phyloP scores from a whole-genome alignment of 768 basidiomycete species.

The Russula virescens region DNA sequence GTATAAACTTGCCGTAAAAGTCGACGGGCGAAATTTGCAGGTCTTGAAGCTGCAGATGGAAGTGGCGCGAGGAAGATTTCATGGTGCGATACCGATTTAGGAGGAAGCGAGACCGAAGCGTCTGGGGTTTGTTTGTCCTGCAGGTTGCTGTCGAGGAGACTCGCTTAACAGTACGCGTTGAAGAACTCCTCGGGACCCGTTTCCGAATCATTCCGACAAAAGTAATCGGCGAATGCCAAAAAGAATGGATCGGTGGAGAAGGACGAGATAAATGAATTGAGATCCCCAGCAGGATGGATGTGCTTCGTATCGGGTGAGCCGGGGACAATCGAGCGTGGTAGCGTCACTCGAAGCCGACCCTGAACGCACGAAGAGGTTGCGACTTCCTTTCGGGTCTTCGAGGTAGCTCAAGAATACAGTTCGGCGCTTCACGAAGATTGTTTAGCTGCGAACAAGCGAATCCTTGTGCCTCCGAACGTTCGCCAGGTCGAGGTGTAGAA shows the following conservation, averaged over 20 bases:
- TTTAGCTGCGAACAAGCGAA: slow-evolving; percentile 67
- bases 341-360: slow-evolving; percentile 81
- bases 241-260: slow-evolving; percentile 79
- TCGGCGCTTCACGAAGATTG: slow-evolving; percentile 86
- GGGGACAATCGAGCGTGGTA: slow-evolving; percentile 80
- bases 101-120: slow-evolving; percentile 67
- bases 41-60: slow-evolving; percentile 66
- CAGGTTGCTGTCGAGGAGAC: slow-evolving; percentile 80
- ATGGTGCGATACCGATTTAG: slow-evolving; percentile 64
- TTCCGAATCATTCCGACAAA: slow-evolving; percentile 57
- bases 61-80: slow-evolving; percentile 51
- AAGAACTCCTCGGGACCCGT: slow-evolving; percentile 56
- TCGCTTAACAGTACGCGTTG: slow-evolving; percentile 68
- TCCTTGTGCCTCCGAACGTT: slow-evolving; percentile 61
- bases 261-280: slow-evolving; percentile 80
- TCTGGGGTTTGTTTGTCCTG: slow-evolving; percentile 84
- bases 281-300: slow-evolving; percentile 68
- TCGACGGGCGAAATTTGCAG: slow-evolving; percentile 67
- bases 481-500: slow-evolving; percentile 77
- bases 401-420: slow-evolving; percentile 91
- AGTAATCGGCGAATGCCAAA: slow-evolving; percentile 74
- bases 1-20: slow-evolving; percentile 71
- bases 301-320: slow-evolving; percentile 58
- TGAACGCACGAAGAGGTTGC: slow-evolving; percentile 84
- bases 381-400: slow-evolving; percentile 89